Evolutionary conservation across 192 early-diverging fungal genomes (phyloP).

Genomic region (Piromyces finnis): DNA sequence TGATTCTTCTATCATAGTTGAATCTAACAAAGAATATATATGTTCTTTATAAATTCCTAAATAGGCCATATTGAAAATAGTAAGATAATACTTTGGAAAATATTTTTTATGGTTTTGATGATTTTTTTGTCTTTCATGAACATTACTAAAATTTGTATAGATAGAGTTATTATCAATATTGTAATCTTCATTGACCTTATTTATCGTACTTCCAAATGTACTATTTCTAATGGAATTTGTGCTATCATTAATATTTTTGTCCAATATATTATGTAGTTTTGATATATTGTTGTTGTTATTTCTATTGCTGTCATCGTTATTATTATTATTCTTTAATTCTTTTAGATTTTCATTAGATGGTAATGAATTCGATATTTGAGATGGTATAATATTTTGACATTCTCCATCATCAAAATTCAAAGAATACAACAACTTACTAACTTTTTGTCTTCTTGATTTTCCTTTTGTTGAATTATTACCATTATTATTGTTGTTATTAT

Average conservation of each 20-base stretch:
- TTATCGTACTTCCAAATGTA: no score
- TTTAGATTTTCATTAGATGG: background rate
- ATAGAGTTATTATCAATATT: background rate
- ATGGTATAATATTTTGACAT: background rate
- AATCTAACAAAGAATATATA: no score
- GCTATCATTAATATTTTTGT: no score
- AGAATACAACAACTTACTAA: background rate
- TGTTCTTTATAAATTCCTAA: background rate
- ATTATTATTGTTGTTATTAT: background rate
- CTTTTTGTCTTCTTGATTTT: background rate
- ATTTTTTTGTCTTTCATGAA: background rate
- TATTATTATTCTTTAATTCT: no score
- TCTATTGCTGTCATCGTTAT: no score
- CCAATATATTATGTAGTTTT: no score
- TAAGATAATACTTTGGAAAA: background rate
- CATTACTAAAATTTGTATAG: background rate
- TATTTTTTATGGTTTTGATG: background rate
- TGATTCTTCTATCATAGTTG: background rate
- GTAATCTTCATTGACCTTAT: background rate
- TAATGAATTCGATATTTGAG: background rate
- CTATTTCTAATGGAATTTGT: no score
- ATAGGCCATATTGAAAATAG: background rate
- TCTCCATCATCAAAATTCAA: background rate
- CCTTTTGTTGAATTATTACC: background rate
- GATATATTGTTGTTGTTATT: no score